Conservation (phyloP, 441 rosid genomes). For the Biscutella laevigata region DNA sequence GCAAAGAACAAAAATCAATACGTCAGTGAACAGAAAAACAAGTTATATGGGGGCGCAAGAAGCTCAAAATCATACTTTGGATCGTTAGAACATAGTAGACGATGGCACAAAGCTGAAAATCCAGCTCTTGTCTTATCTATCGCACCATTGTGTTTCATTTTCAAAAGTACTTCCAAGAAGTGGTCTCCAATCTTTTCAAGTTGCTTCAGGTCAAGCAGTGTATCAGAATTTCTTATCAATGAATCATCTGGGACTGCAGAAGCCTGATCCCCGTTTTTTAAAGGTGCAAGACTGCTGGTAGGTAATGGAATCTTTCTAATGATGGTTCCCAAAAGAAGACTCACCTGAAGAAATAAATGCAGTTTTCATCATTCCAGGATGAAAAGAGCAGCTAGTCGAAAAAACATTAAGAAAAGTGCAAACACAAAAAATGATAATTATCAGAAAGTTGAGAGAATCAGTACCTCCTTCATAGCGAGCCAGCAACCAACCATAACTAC, state of each 20-base stretch:
- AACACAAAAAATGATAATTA: conserved; percentile 13
- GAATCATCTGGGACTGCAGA: conserved; percentile 34
- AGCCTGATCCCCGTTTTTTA: conserved; percentile 25
- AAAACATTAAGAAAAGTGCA: conserved; percentile 12
- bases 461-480: conserved; percentile 99
- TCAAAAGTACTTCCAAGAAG: conserved; percentile 90
- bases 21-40: conserved; percentile 4
- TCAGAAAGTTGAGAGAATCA: conserved; percentile 17
- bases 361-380: not conserved
- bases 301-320: conserved; percentile 83
- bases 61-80: conserved; percentile 43
- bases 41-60: not conserved
- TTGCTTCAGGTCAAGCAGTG: conserved; percentile 71
- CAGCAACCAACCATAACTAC: conserved; percentile 97
- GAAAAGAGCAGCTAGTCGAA: not conserved
- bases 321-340: conserved; percentile 90
- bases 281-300: conserved; percentile 34
- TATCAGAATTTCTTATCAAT: conserved; percentile 23
- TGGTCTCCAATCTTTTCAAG: conserved; percentile 85
- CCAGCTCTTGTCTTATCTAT: conserved; percentile 99
- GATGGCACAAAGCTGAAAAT: conserved; percentile 93
- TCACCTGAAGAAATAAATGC: conserved; percentile 49
- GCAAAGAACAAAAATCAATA: conserved; percentile 11
- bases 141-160: conserved; percentile 99
- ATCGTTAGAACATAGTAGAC: conserved; percentile 88